These are phyloP conservation scores for Trichoderma semiorbis DNA, from an alignment of 2,329 filamentous ascomycete species.

Conservation along the genomic window DNA sequence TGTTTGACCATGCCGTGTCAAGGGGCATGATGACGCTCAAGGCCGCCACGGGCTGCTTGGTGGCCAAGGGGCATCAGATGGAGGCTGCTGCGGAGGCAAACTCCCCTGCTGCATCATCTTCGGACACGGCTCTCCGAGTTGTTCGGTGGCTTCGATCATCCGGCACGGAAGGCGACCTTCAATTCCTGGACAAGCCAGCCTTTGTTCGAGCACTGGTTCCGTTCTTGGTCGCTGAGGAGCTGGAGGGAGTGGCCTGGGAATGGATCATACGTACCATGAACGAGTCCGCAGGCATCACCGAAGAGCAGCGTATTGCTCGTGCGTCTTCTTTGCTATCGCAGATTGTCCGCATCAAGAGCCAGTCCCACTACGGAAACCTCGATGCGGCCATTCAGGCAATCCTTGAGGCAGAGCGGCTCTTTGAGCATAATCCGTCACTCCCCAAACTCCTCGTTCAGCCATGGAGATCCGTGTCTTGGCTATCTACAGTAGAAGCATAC, in stretches of 20 bases:
- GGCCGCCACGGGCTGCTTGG: slow-evolving; percentile 53
- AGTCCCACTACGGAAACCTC: slow-evolving; percentile 39
- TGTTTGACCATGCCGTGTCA: slow-evolving; percentile 55
- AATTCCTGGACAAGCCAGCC: slow-evolving; percentile 41
- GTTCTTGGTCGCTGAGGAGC: slow-evolving; percentile 51
- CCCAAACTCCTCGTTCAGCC: slow-evolving; percentile 37
- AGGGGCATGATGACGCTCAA: slow-evolving; percentile 54
- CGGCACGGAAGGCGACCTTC: slow-evolving; percentile 44
- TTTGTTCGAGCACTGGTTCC: slow-evolving; percentile 42
- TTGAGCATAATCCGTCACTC: slow-evolving; percentile 35
- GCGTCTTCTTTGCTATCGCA: slow-evolving; percentile 35
- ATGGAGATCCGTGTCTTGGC: slow-evolving; percentile 50
- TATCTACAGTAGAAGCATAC: slow-evolving; percentile 50
- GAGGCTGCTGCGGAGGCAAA: slow-evolving; percentile 22
- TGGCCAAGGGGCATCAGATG: slow-evolving; percentile 45
- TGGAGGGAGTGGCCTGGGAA: slow-evolving; percentile 50
- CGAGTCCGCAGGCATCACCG: slow-evolving; percentile 23
- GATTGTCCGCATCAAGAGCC: slow-evolving; percentile 44
- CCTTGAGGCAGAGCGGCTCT: slow-evolving; percentile 43
- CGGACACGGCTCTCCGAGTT: slow-evolving; percentile 47
- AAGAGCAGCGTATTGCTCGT: slow-evolving; percentile 27
- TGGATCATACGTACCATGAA: slow-evolving; percentile 47
- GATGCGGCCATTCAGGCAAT: slow-evolving; percentile 50
- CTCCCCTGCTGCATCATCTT: slow-evolving; percentile 35
- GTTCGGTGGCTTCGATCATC: slow-evolving; percentile 53